phyloP scores from a whole-genome alignment of 2,329 filamentous ascomycete species.

The Xylaria sp. region DNA sequence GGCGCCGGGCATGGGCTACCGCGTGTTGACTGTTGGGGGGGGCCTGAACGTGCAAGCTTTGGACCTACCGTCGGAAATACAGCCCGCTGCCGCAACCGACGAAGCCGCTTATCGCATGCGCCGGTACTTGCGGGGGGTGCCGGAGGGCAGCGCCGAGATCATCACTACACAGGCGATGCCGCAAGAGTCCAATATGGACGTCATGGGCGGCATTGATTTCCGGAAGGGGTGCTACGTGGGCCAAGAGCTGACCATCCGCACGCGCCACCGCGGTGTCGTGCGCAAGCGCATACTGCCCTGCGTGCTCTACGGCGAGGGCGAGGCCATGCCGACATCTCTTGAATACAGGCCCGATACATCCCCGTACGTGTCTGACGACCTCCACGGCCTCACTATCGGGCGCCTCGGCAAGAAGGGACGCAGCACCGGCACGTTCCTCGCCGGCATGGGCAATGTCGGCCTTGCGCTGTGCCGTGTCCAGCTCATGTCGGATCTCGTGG shows the following conservation, averaged over 20 bases:
- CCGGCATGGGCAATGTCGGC: constrained; percentile 84
- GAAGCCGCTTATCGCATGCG: constrained; percentile 76
- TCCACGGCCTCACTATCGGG: constrained; percentile 60
- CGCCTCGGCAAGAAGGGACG: constrained; percentile 69
- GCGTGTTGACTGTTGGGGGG: constrained; percentile 51
- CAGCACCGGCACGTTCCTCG: constrained; percentile 83
- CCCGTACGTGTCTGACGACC: constrained; percentile 2
- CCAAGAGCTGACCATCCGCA: constrained; percentile 95
- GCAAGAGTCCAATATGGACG: constrained; percentile 89
- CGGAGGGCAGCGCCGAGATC: constrained; percentile 88
- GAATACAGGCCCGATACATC: constrained; percentile 55
- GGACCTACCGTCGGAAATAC: constrained; percentile 50
- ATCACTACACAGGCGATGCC: constrained; percentile 77
- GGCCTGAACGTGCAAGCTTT: constrained; percentile 42
- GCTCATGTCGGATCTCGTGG: constrained; percentile 83
- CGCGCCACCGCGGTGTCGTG: constrained; percentile 92
- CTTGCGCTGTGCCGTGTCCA: constrained; percentile 88
- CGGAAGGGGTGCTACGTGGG: constrained; percentile 97
- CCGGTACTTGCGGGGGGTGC: constrained; percentile 81
- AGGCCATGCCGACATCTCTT: constrained; percentile 55
- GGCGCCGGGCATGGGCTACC: constrained; percentile 66
- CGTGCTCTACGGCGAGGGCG: constrained; percentile 69
- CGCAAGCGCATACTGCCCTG: constrained; percentile 89
- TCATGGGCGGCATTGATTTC: constrained; percentile 88
- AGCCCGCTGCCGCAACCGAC: constrained; percentile 55